Conservation (phyloP, 306 rosid species). For the Fagus crenata region DNA sequence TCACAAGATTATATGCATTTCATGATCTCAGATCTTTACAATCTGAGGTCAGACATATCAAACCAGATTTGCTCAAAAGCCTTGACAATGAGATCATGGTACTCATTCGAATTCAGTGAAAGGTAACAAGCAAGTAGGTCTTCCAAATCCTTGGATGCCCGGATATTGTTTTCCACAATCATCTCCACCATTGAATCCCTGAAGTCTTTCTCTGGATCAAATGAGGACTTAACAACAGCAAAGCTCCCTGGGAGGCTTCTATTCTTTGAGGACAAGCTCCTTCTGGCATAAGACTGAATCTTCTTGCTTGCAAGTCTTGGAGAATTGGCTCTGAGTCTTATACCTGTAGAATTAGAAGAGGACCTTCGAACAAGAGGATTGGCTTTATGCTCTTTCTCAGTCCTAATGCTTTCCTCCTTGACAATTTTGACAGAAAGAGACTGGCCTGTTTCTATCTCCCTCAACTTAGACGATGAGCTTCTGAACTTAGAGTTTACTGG, state of each 20-base stretch:
- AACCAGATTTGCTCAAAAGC: slow-evolving; percentile 85
- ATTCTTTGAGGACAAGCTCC: slow-evolving; percentile 53
- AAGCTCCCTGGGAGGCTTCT: slow-evolving; percentile 60
- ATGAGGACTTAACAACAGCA: slow-evolving; percentile 76
- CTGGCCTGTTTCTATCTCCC: slow-evolving; percentile 27
- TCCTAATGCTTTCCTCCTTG: slow-evolving; percentile 38
- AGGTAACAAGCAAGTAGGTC: slow-evolving; percentile 92
- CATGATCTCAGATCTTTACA: slow-evolving; percentile 34
- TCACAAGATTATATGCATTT: slow-evolving; percentile 44
- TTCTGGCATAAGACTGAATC: slow-evolving; percentile 52
- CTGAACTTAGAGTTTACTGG: slow-evolving; percentile 42
- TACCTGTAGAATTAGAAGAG: slow-evolving; percentile 47
- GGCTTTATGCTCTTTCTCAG: slow-evolving; percentile 36
- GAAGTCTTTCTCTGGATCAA: slow-evolving; percentile 82
- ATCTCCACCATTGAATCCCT: slow-evolving; percentile 90
- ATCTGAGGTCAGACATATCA: slow-evolving; percentile 49
- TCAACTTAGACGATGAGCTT: slow-evolving; percentile 48
- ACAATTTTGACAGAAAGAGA: slow-evolving; percentile 35
- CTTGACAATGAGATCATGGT: slow-evolving; percentile 72
- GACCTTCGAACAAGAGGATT: slow-evolving; percentile 35
- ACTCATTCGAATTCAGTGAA: slow-evolving; percentile 66
- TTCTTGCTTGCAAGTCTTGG: slow-evolving; percentile 67
- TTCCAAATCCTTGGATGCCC: slow-evolving; percentile 75
- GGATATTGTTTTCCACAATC: slow-evolving; percentile 80
- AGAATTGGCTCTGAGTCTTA: slow-evolving; percentile 66